Percentiles rank a stretch among this genome's conserved stretches.
Conservation (phyloP, 2,329 filamentous ascomycete species). For the Beauveria caledonica region DNA sequence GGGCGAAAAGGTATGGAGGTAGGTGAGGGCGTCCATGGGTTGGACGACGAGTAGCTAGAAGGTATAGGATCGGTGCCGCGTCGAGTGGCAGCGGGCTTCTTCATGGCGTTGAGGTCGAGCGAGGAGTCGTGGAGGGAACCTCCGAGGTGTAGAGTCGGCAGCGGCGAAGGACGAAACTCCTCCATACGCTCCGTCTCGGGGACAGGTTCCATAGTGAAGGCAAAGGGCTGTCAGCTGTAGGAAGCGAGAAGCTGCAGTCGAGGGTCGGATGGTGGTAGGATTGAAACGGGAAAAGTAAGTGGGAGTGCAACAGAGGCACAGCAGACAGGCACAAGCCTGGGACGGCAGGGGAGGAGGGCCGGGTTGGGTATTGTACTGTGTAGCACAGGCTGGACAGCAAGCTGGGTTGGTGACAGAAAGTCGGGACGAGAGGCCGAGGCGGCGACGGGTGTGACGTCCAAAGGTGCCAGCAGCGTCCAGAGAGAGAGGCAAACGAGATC, state of each 20-base stretch:
- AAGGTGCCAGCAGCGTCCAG: background rate
- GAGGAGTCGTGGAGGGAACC: slow-evolving; percentile 29
- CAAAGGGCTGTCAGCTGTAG: background rate
- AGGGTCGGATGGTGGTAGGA: background rate
- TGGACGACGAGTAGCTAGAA: slow-evolving; percentile 46
- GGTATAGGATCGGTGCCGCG: slow-evolving; percentile 51
- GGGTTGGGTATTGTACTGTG: slow-evolving; percentile 5
- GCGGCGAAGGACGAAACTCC: slow-evolving; percentile 52
- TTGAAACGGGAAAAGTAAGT: background rate
- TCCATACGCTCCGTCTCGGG: slow-evolving; percentile 62
- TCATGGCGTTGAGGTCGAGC: slow-evolving; percentile 34
- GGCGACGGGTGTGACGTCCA: background rate
- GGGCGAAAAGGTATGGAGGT: slow-evolving; percentile 48
- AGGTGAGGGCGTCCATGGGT: slow-evolving; percentile 38
- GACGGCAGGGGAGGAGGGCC: slow-evolving; percentile 1
- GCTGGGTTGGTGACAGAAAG: background rate
- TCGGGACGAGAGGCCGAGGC: background rate
- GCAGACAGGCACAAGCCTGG: background rate
- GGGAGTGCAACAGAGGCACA: background rate
- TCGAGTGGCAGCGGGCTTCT: slow-evolving; percentile 46
- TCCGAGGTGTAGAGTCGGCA: slow-evolving; percentile 45
- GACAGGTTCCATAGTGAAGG: slow-evolving; percentile 51
- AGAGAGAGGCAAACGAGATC: background rate
- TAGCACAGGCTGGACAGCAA: slow-evolving; percentile 7
- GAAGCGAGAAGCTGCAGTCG: background rate